These are phyloP conservation scores for Heracleum sosnowskyi DNA, from an alignment of 129 eudicot genomes.

Conservation along the genomic window DNA sequence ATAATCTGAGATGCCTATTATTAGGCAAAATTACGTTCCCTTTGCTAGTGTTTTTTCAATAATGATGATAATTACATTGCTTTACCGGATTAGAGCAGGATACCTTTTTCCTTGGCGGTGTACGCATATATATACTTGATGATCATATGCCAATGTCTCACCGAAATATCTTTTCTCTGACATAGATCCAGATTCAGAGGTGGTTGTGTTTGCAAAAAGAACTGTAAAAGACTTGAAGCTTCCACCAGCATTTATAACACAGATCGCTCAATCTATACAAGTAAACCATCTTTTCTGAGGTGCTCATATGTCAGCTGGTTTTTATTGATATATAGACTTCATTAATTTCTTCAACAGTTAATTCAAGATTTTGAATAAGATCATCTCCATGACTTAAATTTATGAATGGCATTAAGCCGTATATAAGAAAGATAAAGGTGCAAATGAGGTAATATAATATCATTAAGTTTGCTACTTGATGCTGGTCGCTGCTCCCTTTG, in stretches of 20 bases:
- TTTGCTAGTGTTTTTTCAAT: no score
- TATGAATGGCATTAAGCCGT: neutral
- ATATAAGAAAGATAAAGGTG: neutral
- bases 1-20: neutral
- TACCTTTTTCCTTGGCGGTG: neutral
- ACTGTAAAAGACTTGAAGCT: conserved; percentile 85
- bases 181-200: conserved; percentile 83
- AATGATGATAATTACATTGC: neutral
- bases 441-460: neutral
- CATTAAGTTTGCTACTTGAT: neutral
- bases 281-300: conserved; percentile 9
- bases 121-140: neutral
- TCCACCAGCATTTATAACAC: conserved; percentile 83
- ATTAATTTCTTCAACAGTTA: neutral
- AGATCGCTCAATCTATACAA: conserved; percentile 92
- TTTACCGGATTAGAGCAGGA: neutral
- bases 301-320: neutral
- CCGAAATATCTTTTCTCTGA: conserved; percentile 1
- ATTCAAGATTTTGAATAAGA: neutral
- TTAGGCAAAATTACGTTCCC: neutral
- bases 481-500: neutral
- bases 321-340: neutral
- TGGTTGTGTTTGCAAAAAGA: conserved; percentile 69
- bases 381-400: neutral
- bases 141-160: neutral